phyloP scores from a whole-genome alignment of 495 filamentous ascomycete species.

The Penicillium paradoxum region DNA sequence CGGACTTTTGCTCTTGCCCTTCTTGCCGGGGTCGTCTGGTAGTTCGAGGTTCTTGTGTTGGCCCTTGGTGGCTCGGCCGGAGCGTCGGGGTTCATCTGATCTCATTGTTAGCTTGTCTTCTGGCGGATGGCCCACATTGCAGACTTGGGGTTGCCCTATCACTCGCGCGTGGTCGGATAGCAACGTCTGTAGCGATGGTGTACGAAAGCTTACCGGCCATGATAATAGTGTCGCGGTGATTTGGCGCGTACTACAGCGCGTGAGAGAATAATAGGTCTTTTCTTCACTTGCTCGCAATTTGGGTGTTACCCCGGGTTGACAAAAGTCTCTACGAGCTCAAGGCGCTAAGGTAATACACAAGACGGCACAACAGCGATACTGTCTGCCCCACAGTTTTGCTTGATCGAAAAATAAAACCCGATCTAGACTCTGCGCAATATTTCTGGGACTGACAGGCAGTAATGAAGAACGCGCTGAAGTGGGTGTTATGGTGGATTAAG shows the following conservation, averaged over 20 bases:
- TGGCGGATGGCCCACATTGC: not conserved
- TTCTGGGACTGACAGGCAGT: constrained; percentile 2
- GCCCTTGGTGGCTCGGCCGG: constrained; percentile 91
- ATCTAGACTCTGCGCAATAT: constrained; percentile 19
- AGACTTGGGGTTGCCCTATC: not conserved
- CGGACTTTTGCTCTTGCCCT: constrained; percentile 56
- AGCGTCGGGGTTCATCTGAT: constrained; percentile 83
- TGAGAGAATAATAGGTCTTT: constrained; percentile 16
- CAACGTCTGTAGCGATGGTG: constrained; percentile 13
- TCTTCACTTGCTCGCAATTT: constrained; percentile 15
- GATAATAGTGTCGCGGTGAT: constrained; percentile 20
- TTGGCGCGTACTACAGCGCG: constrained; percentile 38
- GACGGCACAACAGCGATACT: constrained; percentile 28
- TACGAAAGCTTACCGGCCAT: constrained; percentile 49
- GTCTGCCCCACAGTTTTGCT: constrained; percentile 38
- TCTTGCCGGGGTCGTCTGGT: constrained; percentile 57
- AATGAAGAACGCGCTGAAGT: constrained; percentile 15
- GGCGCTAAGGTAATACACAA: constrained; percentile 43
- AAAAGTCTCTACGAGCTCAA: constrained; percentile 41
- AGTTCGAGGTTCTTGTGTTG: constrained; percentile 82
- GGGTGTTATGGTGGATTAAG: constrained; percentile 15
- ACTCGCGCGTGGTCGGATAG: constrained; percentile 1
- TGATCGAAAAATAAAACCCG: constrained; percentile 18
- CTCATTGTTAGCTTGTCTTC: constrained; percentile 30
- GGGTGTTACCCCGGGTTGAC: constrained; percentile 30